Evolutionary conservation across 108 stramenopile genomes (phyloP).

Genomic region (Pseudonitzschia multistriata): DNA sequence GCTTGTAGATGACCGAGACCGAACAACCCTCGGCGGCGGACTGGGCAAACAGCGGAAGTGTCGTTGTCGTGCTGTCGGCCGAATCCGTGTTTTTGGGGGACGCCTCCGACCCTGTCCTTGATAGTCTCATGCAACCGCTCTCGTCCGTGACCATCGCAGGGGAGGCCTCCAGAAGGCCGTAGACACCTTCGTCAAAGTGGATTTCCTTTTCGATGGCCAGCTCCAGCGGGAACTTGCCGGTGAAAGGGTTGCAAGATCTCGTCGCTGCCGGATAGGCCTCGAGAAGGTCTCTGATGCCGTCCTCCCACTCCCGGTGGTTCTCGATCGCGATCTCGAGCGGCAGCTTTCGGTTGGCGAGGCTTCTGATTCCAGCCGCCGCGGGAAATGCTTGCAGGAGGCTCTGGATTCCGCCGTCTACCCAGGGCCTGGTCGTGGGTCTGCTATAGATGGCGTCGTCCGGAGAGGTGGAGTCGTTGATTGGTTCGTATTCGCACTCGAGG

Average conservation of each 20-base stretch:
- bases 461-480: no score
- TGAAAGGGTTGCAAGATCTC: neutral
- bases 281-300: neutral
- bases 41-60: slow-evolving; percentile 1
- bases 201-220: slow-evolving; percentile 1
- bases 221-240: neutral
- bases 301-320: neutral
- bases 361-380: neutral
- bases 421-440: neutral
- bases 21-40: neutral
- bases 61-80: neutral
- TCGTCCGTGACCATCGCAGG: neutral
- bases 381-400: neutral
- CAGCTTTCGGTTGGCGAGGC: neutral
- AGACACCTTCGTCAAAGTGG: neutral
- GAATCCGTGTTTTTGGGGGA: neutral
- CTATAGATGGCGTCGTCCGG: neutral
- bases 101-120: no score
- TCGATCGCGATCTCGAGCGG: neutral
- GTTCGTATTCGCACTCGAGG: neutral
- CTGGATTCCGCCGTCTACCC: neutral
- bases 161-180: neutral
- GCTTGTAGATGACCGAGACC: neutral
- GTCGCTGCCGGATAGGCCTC: neutral
- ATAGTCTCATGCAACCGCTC: neutral